A percentile compares a stretch with the other conserved stretches of the same genome.
Evolutionary conservation across 208 protist genomes (phyloP).

Genomic region (Leishmania tarentolae): DNA sequence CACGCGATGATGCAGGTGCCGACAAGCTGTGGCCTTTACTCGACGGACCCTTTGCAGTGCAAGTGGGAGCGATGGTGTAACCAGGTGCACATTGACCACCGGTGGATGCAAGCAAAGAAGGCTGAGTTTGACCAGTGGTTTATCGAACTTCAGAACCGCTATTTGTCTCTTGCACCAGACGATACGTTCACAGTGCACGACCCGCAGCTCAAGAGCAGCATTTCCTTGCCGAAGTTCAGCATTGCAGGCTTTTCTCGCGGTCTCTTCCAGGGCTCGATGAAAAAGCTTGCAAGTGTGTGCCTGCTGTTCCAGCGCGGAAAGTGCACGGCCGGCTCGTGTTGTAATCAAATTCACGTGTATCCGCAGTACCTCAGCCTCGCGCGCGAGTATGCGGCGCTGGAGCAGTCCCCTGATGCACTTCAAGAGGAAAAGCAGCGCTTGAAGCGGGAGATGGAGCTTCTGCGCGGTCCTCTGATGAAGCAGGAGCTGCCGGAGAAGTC

Average conservation of each 20-base stretch:
- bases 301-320: conserved; percentile 83
- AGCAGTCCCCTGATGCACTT: conserved; percentile 16
- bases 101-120: conserved; percentile 78
- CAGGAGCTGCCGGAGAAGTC: conserved; percentile 32
- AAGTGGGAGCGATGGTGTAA: conserved; percentile 91
- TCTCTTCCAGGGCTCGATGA: conserved; percentile 75
- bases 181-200: conserved; percentile 78
- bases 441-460: conserved; percentile 29
- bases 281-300: conserved; percentile 81
- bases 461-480: conserved; percentile 29
- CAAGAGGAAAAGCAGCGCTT: conserved; percentile 14
- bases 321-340: conserved; percentile 80
- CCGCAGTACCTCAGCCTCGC: conserved; percentile 52
- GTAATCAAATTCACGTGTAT: conserved; percentile 88
- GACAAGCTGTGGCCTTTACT: conserved; percentile 81
- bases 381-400: conserved; percentile 22
- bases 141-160: conserved; percentile 59
- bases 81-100: conserved; percentile 77
- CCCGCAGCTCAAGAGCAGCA: conserved; percentile 64
- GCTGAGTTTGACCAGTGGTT: conserved; percentile 78
- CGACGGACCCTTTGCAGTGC: conserved; percentile 67
- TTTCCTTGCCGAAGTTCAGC: conserved; percentile 68
- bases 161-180: conserved; percentile 49
- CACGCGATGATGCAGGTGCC: conserved; percentile 66
- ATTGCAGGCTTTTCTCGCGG: conserved; percentile 78